phyloP scores from a whole-genome alignment of 345 rosid genomes.

The Camelina neglecta region DNA sequence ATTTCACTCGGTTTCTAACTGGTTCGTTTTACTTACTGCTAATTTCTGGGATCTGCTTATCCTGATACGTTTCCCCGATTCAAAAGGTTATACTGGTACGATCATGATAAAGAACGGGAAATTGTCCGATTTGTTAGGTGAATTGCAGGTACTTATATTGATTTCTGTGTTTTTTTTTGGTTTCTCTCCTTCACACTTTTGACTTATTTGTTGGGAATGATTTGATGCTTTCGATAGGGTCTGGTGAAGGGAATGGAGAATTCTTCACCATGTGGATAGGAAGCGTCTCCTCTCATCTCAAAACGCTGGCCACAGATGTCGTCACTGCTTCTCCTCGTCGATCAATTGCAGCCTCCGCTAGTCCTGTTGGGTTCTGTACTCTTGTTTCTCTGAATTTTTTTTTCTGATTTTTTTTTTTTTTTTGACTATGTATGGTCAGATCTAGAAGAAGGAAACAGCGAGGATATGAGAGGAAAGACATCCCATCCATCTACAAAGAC shows the following conservation, averaged over 20 bases:
- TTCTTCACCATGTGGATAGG: too few species aligned
- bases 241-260: conserved; percentile 65
- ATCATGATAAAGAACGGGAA: conserved; percentile 78
- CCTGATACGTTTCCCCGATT: conserved; percentile 18
- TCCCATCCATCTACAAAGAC: too few species aligned
- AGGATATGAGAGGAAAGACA: too few species aligned
- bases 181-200: background rate
- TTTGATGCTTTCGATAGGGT: conserved; percentile 25
- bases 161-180: background rate
- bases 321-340: too few species aligned
- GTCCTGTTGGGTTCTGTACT: too few species aligned
- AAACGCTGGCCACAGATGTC: too few species aligned
- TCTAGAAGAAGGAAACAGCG: too few species aligned
- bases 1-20: background rate
- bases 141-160: conserved; percentile 74
- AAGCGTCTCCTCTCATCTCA: too few species aligned
- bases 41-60: background rate
- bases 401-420: too few species aligned
- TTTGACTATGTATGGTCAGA: too few species aligned
- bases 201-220: background rate
- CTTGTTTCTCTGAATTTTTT: too few species aligned
- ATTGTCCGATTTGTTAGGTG: conserved; percentile 75
- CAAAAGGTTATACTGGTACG: conserved; percentile 76
- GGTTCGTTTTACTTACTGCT: conserved; percentile 7
- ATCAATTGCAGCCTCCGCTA: too few species aligned